phyloP scores from a whole-genome alignment of 1,284 basidiomycete species.

The Cerioporus squamosus region DNA sequence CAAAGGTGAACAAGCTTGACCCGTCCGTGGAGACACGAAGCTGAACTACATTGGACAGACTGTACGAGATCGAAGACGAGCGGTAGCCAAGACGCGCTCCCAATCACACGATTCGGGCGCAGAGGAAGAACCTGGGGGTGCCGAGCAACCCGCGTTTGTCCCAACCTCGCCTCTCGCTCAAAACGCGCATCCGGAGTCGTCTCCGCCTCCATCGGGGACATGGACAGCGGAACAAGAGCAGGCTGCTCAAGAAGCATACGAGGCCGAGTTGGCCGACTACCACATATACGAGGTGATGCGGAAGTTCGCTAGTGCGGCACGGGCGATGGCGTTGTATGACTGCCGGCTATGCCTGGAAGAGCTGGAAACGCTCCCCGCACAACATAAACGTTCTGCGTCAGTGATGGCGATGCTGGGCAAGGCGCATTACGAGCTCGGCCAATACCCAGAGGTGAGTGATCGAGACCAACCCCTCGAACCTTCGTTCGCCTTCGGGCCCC shows the following conservation, averaged over 20 bases:
- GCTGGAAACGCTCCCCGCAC: slow-evolving; percentile 76
- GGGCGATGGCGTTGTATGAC: slow-evolving; percentile 76
- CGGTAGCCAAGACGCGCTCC: slow-evolving; percentile 39
- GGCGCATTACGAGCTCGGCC: slow-evolving; percentile 86
- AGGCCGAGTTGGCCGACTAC: slow-evolving; percentile 75
- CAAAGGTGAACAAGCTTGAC: slow-evolving; percentile 16
- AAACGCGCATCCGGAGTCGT: slow-evolving; percentile 57
- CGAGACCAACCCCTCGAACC: neutral
- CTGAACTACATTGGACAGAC: slow-evolving; percentile 8
- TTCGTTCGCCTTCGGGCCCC: slow-evolving; percentile 10
- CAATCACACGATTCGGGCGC: slow-evolving; percentile 63
- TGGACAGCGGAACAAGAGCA: slow-evolving; percentile 67
- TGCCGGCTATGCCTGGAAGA: slow-evolving; percentile 75
- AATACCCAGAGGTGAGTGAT: slow-evolving; percentile 81
- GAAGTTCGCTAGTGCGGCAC: slow-evolving; percentile 78
- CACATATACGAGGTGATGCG: slow-evolving; percentile 84
- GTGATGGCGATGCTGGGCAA: slow-evolving; percentile 83
- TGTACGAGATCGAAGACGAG: slow-evolving; percentile 62
- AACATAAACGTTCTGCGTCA: slow-evolving; percentile 76
- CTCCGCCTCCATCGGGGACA: slow-evolving; percentile 53
- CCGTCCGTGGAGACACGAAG: neutral
- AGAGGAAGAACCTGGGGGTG: slow-evolving; percentile 60
- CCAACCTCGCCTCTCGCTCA: slow-evolving; percentile 57
- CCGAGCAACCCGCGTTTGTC: slow-evolving; percentile 45
- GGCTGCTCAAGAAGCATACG: slow-evolving; percentile 72